Conservation (phyloP, 164 flowering plant genomes). For the Cinnamomum micranthum region DNA sequence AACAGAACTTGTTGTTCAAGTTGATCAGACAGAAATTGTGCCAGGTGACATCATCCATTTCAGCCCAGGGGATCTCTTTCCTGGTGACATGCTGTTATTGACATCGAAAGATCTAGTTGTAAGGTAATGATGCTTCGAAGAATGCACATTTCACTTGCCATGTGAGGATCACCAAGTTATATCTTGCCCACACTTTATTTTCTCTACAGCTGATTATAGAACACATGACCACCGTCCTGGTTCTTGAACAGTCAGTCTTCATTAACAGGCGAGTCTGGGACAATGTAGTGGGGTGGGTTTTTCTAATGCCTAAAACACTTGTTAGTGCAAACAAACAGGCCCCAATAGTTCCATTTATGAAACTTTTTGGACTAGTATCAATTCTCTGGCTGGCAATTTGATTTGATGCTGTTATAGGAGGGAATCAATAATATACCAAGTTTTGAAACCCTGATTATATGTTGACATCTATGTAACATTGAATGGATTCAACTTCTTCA, state of each 20-base stretch:
- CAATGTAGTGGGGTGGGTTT: no score
- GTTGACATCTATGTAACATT: no score
- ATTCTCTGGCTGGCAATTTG: no score
- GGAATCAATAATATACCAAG: no score
- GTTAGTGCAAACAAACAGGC: no score
- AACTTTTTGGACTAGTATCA: no score
- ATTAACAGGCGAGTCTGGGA: constrained; percentile 76
- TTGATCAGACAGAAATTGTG: constrained; percentile 75
- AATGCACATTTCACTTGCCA: background rate
- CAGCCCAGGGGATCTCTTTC: constrained; percentile 77
- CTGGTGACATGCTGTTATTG: constrained; percentile 70
- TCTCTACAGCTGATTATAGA: constrained; percentile 14
- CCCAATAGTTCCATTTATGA: no score
- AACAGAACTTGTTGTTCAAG: constrained; percentile 65
- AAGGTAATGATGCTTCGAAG: constrained; percentile 36
- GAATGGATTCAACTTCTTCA: no score
- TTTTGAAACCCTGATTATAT: no score
- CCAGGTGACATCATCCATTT: constrained; percentile 67
- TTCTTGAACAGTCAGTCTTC: constrained; percentile 79
- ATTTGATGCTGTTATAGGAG: no score
- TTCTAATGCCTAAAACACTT: no score
- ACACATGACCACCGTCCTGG: constrained; percentile 31
- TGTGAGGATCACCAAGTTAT: constrained; percentile 8
- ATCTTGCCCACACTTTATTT: constrained; percentile 15
- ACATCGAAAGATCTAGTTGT: constrained; percentile 68